A percentile compares a stretch with the other conserved stretches of the same genome.
phyloP scores from a whole-genome alignment of 2,329 filamentous ascomycete genomes.

The Taxawa tesnikishii region DNA sequence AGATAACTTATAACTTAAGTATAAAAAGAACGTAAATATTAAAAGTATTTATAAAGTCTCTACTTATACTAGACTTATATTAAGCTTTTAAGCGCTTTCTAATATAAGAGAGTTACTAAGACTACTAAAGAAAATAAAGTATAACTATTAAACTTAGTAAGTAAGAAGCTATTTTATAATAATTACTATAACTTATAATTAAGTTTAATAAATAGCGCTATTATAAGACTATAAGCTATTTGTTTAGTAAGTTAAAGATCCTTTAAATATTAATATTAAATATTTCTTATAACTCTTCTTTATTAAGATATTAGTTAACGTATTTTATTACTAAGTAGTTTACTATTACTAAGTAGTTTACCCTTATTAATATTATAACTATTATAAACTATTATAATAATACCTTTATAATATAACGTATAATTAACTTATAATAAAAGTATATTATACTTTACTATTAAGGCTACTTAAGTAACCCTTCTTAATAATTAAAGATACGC shows the following conservation, averaged over 20 bases:
- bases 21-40: neutral
- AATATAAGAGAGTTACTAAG: constrained; percentile 30
- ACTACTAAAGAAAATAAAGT: constrained; percentile 30
- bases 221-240: constrained; percentile 18
- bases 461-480: no score
- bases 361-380: no score
- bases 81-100: constrained; percentile 21
- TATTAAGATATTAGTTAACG: no score
- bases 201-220: constrained; percentile 17
- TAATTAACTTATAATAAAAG: no score
- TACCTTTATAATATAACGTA: no score
- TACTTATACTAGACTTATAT: constrained; percentile 15
- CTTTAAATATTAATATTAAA: constrained; percentile 25
- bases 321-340: no score
- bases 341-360: no score
- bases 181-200: constrained; percentile 9
- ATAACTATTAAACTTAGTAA: constrained; percentile 5
- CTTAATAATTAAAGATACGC: no score
- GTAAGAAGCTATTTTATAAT: neutral
- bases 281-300: constrained; percentile 19
- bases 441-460: no score
- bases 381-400: no score
- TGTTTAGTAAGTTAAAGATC: constrained; percentile 22
- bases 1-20: constrained; percentile 1
- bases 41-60: constrained; percentile 3